Evolutionary conservation across 1,284 basidiomycete genomes (phyloP).

Genomic region (Ustilago esculenta): DNA sequence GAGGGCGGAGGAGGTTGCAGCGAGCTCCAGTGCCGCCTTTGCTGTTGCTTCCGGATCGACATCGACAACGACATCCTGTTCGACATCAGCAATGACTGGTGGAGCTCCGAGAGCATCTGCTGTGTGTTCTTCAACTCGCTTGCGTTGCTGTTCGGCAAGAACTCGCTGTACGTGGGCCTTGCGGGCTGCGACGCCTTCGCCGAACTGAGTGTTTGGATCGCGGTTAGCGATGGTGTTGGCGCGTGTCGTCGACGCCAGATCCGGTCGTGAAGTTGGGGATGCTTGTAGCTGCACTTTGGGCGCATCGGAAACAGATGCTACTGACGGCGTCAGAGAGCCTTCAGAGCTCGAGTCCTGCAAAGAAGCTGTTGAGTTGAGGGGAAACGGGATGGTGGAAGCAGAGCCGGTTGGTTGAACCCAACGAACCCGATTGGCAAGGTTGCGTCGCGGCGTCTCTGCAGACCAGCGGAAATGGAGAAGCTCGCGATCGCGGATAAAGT

Average conservation of each 20-base stretch:
- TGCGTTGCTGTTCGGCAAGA: slow-evolving; percentile 44
- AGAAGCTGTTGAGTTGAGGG: slow-evolving; percentile 14
- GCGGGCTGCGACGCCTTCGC: slow-evolving; percentile 39
- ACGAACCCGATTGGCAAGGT: slow-evolving; percentile 47
- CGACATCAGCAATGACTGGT: slow-evolving; percentile 15
- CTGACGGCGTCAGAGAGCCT: neutral
- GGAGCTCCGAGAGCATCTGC: slow-evolving; percentile 34
- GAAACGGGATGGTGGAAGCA: slow-evolving; percentile 9
- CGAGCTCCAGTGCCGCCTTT: slow-evolving; percentile 21
- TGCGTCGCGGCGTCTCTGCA: slow-evolving; percentile 47
- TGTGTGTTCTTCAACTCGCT: slow-evolving; percentile 29
- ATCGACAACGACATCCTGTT: slow-evolving; percentile 11
- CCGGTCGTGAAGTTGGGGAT: slow-evolving; percentile 19
- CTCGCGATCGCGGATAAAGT: slow-evolving; percentile 61
- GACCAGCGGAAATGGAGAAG: slow-evolving; percentile 61
- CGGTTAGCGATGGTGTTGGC: slow-evolving; percentile 42
- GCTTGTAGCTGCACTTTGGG: slow-evolving; percentile 16
- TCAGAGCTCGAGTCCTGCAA: slow-evolving; percentile 8
- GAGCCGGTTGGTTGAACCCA: slow-evolving; percentile 42
- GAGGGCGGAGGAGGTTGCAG: neutral
- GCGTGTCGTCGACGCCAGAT: slow-evolving; percentile 24
- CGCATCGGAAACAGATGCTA: slow-evolving; percentile 9
- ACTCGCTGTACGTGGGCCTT: slow-evolving; percentile 50
- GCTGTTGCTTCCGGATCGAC: slow-evolving; percentile 18
- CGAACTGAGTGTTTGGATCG: slow-evolving; percentile 38